Evolutionary conservation across 1,284 basidiomycete species (phyloP).

Genomic region (Ganoderma lucidum): DNA sequence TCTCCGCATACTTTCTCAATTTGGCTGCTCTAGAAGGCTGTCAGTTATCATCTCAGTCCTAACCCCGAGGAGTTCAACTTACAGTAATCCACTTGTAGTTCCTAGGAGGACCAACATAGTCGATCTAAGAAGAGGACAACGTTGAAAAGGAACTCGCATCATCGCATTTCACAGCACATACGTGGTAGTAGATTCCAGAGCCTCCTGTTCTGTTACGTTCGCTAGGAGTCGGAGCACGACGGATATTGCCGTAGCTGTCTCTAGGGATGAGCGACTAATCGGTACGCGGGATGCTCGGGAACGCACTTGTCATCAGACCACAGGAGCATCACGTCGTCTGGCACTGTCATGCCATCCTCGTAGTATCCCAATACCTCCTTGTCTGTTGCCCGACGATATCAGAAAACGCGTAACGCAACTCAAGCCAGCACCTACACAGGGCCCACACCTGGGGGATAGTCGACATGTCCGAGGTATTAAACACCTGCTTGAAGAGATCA

Average conservation of each 20-base stretch:
- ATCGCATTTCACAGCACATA: slow-evolving; percentile 36
- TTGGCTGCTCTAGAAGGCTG: slow-evolving; percentile 30
- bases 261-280: neutral
- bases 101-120: slow-evolving; percentile 59
- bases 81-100: slow-evolving; percentile 71
- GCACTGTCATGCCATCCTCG: slow-evolving; percentile 62
- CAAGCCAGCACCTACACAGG: slow-evolving; percentile 54
- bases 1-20: slow-evolving; percentile 37
- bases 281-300: neutral
- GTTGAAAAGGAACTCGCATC: no score
- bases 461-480: slow-evolving; percentile 56
- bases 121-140: slow-evolving; percentile 14
- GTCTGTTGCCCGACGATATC: slow-evolving; percentile 41
- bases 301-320: slow-evolving; percentile 71
- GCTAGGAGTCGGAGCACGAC: slow-evolving; percentile 57
- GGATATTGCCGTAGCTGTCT: slow-evolving; percentile 64
- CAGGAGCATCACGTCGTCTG: slow-evolving; percentile 63
- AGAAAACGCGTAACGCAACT: neutral
- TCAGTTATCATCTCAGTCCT: neutral
- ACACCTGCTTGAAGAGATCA: slow-evolving; percentile 62
- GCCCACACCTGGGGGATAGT: slow-evolving; percentile 72
- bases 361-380: slow-evolving; percentile 78
- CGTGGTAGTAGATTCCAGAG: slow-evolving; percentile 76
- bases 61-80: slow-evolving; percentile 26
- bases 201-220: slow-evolving; percentile 68